These are phyloP conservation scores for Colletotrichum godetiae DNA, from an alignment of 2,329 filamentous ascomycete species.

Conservation along the genomic window DNA sequence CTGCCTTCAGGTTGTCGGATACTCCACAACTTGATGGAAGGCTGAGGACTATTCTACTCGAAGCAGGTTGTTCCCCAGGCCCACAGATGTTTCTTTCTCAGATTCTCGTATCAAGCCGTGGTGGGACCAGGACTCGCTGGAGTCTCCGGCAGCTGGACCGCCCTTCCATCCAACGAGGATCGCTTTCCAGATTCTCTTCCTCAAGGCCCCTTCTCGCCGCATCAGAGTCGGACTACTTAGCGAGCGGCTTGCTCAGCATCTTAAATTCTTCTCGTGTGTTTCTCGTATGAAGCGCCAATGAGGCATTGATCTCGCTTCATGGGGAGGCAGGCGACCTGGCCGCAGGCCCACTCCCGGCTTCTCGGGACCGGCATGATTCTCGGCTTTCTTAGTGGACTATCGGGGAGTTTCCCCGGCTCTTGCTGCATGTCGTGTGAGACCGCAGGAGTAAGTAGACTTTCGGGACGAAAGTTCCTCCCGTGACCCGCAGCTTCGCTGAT, in stretches of 20 bases:
- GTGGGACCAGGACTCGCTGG: not conserved
- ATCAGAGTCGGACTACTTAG: not conserved
- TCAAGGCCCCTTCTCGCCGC: not conserved
- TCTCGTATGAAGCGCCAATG: not conserved
- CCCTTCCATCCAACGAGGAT: slow-evolving; percentile 11
- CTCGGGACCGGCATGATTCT: slow-evolving; percentile 2
- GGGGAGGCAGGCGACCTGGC: no score
- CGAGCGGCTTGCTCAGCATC: not conserved
- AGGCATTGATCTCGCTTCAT: not conserved
- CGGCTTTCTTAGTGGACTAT: not conserved
- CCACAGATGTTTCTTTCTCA: not conserved
- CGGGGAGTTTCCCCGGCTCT: slow-evolving; percentile 16
- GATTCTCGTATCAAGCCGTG: not conserved
- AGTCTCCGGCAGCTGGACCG: slow-evolving; percentile 27
- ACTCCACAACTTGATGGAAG: not conserved
- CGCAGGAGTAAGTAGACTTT: not conserved
- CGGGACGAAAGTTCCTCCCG: not conserved
- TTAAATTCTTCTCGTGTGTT: not conserved
- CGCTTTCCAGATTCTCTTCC: not conserved
- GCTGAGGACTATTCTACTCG: not conserved
- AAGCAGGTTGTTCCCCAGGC: not conserved
- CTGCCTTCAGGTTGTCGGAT: not conserved
- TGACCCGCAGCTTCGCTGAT: slow-evolving; percentile 20
- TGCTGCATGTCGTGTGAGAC: slow-evolving; percentile 1
- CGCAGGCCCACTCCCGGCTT: not conserved